phyloP scores from a whole-genome alignment of 768 basidiomycete genomes.

The Asterophora parasitica region DNA sequence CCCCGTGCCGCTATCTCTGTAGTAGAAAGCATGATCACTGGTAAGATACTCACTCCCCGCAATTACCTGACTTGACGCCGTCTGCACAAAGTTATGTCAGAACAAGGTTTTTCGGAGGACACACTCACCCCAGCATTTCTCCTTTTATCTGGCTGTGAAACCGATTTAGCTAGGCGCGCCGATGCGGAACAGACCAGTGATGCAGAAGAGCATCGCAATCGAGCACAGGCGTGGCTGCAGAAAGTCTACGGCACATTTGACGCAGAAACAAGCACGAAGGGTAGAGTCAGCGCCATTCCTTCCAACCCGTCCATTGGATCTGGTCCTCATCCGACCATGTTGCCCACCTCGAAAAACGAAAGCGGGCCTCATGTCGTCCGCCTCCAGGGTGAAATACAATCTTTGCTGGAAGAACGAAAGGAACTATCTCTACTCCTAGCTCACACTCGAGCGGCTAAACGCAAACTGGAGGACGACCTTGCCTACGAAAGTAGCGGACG shows the following conservation, averaged over 20 bases:
- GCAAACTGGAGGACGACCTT: conserved; percentile 39
- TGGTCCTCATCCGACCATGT: neutral
- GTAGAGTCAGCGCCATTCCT: neutral
- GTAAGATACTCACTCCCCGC: conserved; percentile 23
- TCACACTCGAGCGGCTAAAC: conserved; percentile 33
- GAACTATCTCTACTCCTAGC: conserved; percentile 25
- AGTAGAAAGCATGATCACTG: conserved; percentile 41
- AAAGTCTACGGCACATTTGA: conserved; percentile 38
- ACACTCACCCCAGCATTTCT: conserved; percentile 47
- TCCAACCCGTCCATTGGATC: neutral
- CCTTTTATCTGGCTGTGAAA: conserved; percentile 50
- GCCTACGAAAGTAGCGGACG: conserved; percentile 29
- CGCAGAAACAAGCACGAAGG: neutral
- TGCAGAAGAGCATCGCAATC: conserved; percentile 31
- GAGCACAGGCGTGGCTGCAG: conserved; percentile 41
- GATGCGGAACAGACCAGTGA: conserved; percentile 18
- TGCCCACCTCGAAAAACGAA: neutral
- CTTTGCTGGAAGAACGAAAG: conserved; percentile 30
- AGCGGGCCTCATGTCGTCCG: neutral
- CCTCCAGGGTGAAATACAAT: conserved; percentile 34
- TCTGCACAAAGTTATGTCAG: conserved; percentile 33
- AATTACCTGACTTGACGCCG: conserved; percentile 5
- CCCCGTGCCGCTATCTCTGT: conserved; percentile 40
- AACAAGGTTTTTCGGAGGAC: conserved; percentile 28
- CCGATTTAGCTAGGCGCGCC: conserved; percentile 36